These are phyloP conservation scores for Trichosporon coremiiforme DNA, from an alignment of 1,284 basidiomycete genomes.

Conservation along the genomic window DNA sequence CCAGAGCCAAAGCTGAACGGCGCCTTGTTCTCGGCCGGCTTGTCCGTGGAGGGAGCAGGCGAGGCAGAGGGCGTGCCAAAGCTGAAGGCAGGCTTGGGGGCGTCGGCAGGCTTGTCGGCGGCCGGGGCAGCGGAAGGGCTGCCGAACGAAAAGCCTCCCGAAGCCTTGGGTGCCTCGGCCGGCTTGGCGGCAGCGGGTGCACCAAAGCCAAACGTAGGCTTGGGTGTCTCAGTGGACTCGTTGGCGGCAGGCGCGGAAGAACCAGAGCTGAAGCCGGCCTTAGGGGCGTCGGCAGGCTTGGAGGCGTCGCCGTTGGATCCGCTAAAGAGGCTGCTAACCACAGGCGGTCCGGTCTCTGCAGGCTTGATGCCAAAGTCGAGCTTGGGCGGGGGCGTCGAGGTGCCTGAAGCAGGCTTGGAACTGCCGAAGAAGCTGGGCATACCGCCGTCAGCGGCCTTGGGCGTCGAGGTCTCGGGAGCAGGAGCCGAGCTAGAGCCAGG, in stretches of 20 bases:
- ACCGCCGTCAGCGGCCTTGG: slow-evolving; percentile 23
- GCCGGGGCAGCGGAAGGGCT: slow-evolving; percentile 19
- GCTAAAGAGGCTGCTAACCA: slow-evolving; percentile 15
- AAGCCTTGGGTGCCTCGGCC: slow-evolving; percentile 28
- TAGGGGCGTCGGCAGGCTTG: slow-evolving; percentile 24
- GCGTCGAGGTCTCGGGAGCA: slow-evolving; percentile 23
- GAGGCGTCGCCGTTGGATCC: background rate
- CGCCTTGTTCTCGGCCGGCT: slow-evolving; percentile 29
- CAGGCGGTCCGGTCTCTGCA: slow-evolving; percentile 20
- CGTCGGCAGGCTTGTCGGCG: slow-evolving; percentile 25
- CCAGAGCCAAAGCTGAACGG: slow-evolving; percentile 28
- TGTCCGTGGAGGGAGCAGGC: slow-evolving; percentile 25
- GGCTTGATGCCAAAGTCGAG: slow-evolving; percentile 43
- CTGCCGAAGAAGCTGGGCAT: slow-evolving; percentile 31
- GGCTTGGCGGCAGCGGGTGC: slow-evolving; percentile 23
- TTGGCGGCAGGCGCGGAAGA: slow-evolving; percentile 21
- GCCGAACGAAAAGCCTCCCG: slow-evolving; percentile 28
- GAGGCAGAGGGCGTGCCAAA: slow-evolving; percentile 30
- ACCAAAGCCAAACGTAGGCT: slow-evolving; percentile 22
- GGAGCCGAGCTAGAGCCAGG: slow-evolving; percentile 31
- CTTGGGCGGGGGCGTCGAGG: slow-evolving; percentile 30
- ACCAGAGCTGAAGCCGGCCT: slow-evolving; percentile 35
- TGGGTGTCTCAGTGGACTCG: slow-evolving; percentile 28
- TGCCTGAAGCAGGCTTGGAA: slow-evolving; percentile 5
- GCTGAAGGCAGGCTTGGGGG: slow-evolving; percentile 28